Base-by-base conservation (phyloP, 2,329 filamentous ascomycete species). In the Boeremia lycopersici region DNA sequence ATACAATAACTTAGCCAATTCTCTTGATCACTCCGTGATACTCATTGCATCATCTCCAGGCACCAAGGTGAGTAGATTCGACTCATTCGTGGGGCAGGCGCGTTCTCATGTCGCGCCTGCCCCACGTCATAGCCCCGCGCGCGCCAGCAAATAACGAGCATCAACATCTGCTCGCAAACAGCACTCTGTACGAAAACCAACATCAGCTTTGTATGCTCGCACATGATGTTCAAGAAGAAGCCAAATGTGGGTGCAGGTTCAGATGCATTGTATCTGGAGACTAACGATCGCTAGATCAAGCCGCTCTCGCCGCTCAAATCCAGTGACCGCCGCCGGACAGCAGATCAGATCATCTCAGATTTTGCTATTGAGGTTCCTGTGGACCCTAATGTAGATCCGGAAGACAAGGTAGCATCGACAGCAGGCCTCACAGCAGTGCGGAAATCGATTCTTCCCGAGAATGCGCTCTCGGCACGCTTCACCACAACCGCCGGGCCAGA, bases 271-370 rank as follows among this genome's bases (percentile, higher is more conserved):
- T 25, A 10, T 7, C 1, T 8, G n/a, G 10, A 36, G 13, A 34
- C 36, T 50, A 48, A 68, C 41, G n/a, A n/a, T 6, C 15, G n/a
- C 43, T 45, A 86, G 80, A 84, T 89, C 77, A 89, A 89, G 76
- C 84, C 86, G 15, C 77, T 87, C 11, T 81, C 86, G 4, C 85
- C 87, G 35, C 75, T 89, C 47, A 83, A 87, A 49, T 88, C 86
- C 5, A 89, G 86, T 2, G 87, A 89, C 65, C 82, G 87, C 55
- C 81, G 87, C 54, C 86, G 84, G 63, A 83, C 86, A 31, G 86
- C 86, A 44, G 86, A 89, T 65, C 81, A 86, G 61, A 87, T 89
- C 63, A 88, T 89, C 66, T 73, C 79, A 59, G 83, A 86, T 63
- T 87, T 86, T 66, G 74, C 78, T 31, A 79, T 87, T 56, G 68